Evolutionary conservation across 306 rosid species (phyloP), one percentile per base, ranked within the genome.

Genomic region (Sesbania bispinosa): DNA sequence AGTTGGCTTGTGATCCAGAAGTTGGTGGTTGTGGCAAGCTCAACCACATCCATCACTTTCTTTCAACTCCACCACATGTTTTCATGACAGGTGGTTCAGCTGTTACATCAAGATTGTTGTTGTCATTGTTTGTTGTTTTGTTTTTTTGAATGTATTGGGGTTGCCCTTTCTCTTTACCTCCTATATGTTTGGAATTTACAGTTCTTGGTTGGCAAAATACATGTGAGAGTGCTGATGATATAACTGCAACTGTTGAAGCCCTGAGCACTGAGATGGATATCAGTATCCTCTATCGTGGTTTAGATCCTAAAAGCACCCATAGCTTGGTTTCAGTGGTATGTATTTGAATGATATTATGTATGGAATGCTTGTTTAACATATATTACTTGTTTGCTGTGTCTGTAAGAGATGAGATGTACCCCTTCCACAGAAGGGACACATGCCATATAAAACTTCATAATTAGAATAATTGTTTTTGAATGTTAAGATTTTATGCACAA

Each of bases 151-250:
- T n/a, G n/a, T n/a, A n/a, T n/a, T n/a, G n/a, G n/a, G n/a, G n/a
- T n/a, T n/a, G n/a, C n/a, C 35, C 67, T 63, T 65, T 45, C 35
- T 76, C 72, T 65, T n/a, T n/a, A n/a, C n/a, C n/a, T n/a, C n/a
- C n/a, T 62, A 51, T 36, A 14, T 67, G 43, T 80, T 77, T 63
- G 55, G 35, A 68, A 57, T 73, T 48, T 85, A 67, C 88, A 95
- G 99, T 95, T 80, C 69, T 95, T 61, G 99, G 99, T 38, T 95
- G 99, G 99, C 99, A 95, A 77, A 92, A 88, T 62, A 89, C 92
- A 29, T 79, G 92, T 42, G 99, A 95, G 83, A 88, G 83, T 86
- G 88, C 80, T 74, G 90, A 88, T 64, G 93, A 89, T 67, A 95
- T 95, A 75, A 82, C 46, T 19, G 86, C 81, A 45, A 92, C 99